Conservation (phyloP, 345 rosid species). For the Dipteronia dyeriana region DNA sequence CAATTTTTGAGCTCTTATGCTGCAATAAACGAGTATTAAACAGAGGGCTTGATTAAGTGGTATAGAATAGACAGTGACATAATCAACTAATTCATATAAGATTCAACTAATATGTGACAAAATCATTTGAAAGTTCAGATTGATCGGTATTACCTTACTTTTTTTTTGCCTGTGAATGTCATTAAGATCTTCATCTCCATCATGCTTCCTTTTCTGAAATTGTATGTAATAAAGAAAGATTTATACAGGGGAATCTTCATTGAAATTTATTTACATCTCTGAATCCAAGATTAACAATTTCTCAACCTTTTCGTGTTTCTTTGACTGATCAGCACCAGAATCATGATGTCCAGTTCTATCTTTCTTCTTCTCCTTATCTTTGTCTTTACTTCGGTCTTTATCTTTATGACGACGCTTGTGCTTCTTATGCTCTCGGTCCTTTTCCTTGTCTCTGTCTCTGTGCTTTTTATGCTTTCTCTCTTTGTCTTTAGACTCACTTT, state of each 20-base stretch:
- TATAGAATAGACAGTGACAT: not conserved
- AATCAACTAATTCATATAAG: conserved; percentile 6
- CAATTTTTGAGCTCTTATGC: conserved; percentile 92
- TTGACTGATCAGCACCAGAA: conserved; percentile 72
- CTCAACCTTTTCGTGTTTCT: conserved; percentile 86
- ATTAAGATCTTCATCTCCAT: conserved; percentile 86
- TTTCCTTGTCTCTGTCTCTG: conserved; percentile 82
- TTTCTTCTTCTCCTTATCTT: conserved; percentile 80
- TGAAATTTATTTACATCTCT: not conserved
- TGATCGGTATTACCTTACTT: conserved; percentile 67
- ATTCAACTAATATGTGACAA: not conserved
- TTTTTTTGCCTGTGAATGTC: conserved; percentile 87
- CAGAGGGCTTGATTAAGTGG: conserved; percentile 14
- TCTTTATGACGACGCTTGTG: conserved; percentile 82
- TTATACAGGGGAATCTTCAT: conserved; percentile 12
- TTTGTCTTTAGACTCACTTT: conserved; percentile 72
- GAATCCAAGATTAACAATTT: conserved; percentile 17
- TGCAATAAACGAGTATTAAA: conserved; percentile 36
- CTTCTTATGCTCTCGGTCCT: conserved; percentile 91
- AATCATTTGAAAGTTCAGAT: not conserved
- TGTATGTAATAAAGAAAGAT: conserved; percentile 16
- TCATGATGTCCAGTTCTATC: conserved; percentile 81
- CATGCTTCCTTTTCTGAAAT: conserved; percentile 95
- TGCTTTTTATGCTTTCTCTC: conserved; percentile 92
- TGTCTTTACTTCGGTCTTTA: conserved; percentile 78